A percentile compares a stretch with the other conserved stretches of the same genome.
These are phyloP conservation scores for Moniliella sp. DNA, from an alignment of 1,284 basidiomycete genomes.

Conservation along the genomic window DNA sequence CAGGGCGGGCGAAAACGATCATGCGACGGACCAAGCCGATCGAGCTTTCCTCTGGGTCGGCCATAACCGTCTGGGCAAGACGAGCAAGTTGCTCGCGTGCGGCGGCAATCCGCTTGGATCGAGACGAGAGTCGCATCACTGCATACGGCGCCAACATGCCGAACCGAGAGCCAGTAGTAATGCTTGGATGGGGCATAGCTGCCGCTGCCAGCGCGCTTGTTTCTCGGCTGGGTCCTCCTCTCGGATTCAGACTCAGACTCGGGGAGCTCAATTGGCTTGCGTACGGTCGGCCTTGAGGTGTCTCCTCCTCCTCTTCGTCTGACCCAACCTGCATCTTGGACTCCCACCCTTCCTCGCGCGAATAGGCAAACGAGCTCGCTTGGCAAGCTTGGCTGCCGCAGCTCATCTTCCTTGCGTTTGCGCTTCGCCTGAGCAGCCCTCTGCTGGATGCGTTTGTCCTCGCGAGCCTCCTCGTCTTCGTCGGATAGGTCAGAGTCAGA, in stretches of 20 bases:
- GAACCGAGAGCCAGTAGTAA: constrained; percentile 8
- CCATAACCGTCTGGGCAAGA: constrained; percentile 21
- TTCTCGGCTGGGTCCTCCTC: neutral
- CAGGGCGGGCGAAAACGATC: constrained; percentile 22
- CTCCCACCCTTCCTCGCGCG: constrained; percentile 2
- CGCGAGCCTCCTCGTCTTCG: neutral
- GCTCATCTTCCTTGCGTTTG: constrained; percentile 4
- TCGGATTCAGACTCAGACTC: constrained; percentile 1
- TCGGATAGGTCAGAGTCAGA: neutral
- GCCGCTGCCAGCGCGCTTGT: neutral
- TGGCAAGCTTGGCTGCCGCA: constrained; percentile 6
- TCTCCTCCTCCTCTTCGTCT: constrained; percentile 1
- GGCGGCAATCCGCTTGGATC: constrained; percentile 2
- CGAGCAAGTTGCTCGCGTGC: constrained; percentile 32
- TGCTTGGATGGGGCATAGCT: neutral
- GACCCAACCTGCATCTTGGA: too few species aligned
- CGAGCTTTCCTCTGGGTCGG: constrained; percentile 21
- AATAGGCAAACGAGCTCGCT: constrained; percentile 11
- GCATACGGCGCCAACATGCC: constrained; percentile 19
- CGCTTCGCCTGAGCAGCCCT: neutral
- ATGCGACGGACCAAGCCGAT: constrained; percentile 18
- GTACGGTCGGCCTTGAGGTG: neutral
- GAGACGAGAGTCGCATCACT: constrained; percentile 7
- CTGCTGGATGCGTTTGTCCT: constrained; percentile 2
- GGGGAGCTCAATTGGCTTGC: constrained; percentile 5